These are phyloP conservation scores for Arabidopsis arenosa DNA, from an alignment of 345 rosid species.

Conservation along the genomic window DNA sequence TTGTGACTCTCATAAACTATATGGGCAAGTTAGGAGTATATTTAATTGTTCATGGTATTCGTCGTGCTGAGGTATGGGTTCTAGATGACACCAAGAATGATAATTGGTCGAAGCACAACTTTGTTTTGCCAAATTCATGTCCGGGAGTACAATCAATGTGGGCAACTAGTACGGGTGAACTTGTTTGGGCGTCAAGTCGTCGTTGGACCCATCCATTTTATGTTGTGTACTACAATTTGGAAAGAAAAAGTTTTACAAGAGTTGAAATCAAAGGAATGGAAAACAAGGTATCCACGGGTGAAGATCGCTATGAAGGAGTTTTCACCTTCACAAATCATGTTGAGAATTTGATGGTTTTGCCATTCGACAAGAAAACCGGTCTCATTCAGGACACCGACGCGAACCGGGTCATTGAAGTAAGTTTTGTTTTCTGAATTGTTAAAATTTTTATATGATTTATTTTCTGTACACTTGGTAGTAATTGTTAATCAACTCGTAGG, in stretches of 20 bases:
- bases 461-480: too few species aligned
- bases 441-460: too few species aligned
- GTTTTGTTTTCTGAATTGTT: too few species aligned
- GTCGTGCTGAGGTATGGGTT: neutral
- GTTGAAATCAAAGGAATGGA: neutral
- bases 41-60: neutral
- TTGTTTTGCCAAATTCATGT: neutral
- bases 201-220: neutral
- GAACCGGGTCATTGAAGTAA: too few species aligned
- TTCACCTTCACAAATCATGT: neutral
- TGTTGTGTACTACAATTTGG: constrained; percentile 4
- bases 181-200: neutral
- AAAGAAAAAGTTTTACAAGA: neutral
- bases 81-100: neutral
- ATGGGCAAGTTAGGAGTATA: constrained; percentile 17
- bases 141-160: neutral
- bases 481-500: too few species aligned
- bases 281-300: too few species aligned
- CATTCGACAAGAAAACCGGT: too few species aligned
- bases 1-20: neutral
- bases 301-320: too few species aligned
- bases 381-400: too few species aligned
- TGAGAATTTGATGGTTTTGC: constrained; percentile 8
- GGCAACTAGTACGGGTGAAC: constrained; percentile 9
- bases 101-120: neutral